These are phyloP conservation scores for Colletotrichum abscissum DNA, from an alignment of 2,329 filamentous ascomycete species.

Conservation along the genomic window DNA sequence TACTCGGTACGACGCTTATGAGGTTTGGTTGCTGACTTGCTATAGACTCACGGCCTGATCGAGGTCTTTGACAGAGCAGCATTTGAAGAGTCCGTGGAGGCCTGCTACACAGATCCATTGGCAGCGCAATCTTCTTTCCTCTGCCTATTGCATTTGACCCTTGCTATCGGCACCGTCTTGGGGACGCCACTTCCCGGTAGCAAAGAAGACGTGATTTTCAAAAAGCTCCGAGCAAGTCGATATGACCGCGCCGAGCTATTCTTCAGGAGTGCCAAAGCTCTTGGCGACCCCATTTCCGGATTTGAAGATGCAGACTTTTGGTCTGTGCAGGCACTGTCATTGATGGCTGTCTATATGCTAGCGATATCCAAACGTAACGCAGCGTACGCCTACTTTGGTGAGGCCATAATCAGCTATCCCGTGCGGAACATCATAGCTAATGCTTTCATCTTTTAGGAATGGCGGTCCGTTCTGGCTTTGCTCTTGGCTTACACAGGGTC, in stretches of 20 bases:
- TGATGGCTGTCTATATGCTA: slow-evolving; percentile 75
- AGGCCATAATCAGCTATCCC: slow-evolving; percentile 34
- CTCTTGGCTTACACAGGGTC: slow-evolving; percentile 69
- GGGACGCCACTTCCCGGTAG: slow-evolving; percentile 63
- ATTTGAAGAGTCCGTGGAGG: slow-evolving; percentile 61
- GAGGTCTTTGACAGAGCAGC: slow-evolving; percentile 66
- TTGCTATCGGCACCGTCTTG: slow-evolving; percentile 72
- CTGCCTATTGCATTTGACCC: slow-evolving; percentile 70
- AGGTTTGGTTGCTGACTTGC: background rate
- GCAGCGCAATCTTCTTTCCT: slow-evolving; percentile 61
- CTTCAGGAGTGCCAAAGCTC: slow-evolving; percentile 67
- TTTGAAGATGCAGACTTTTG: slow-evolving; percentile 74
- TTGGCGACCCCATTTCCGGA: slow-evolving; percentile 57
- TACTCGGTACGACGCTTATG: background rate
- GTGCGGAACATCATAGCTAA: slow-evolving; percentile 21
- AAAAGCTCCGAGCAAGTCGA: slow-evolving; percentile 59
- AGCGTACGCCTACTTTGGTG: slow-evolving; percentile 71
- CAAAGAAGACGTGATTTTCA: slow-evolving; percentile 61
- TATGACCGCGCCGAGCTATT: slow-evolving; percentile 70
- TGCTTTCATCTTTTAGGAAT: slow-evolving; percentile 55
- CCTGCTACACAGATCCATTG: slow-evolving; percentile 66
- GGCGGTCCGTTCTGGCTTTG: slow-evolving; percentile 72
- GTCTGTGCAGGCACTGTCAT: slow-evolving; percentile 70
- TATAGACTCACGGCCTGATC: slow-evolving; percentile 68
- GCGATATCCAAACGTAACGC: slow-evolving; percentile 71